A percentile compares a stretch with the other conserved stretches of the same genome.
Evolutionary conservation across 164 flowering plant genomes (phyloP).

Genomic region (Liquidambar formosana): DNA sequence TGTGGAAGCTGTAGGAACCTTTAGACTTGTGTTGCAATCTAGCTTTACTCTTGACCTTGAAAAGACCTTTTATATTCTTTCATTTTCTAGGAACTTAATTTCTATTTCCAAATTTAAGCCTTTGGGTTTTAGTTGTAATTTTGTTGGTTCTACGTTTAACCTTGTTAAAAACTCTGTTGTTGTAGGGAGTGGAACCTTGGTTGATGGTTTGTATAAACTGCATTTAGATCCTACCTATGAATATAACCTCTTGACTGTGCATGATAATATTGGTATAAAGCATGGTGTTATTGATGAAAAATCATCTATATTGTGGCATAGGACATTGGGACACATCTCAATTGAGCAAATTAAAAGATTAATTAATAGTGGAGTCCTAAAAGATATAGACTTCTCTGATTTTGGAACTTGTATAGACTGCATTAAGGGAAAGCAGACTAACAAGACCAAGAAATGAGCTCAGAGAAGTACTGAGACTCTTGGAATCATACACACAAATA

Average conservation of each 20-base stretch:
- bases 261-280: too few species aligned
- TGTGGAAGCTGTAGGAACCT: background rate
- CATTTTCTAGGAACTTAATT: conserved; percentile 14
- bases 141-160: background rate
- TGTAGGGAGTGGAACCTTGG: too few species aligned
- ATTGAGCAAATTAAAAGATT: background rate
- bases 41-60: conserved; percentile 1
- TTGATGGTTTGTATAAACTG: too few species aligned
- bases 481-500: background rate
- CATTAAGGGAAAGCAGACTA: conserved; percentile 1
- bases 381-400: background rate
- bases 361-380: too few species aligned
- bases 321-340: background rate
- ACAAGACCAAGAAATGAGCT: background rate
- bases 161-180: background rate
- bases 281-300: too few species aligned
- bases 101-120: conserved; percentile 6
- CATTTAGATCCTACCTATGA: too few species aligned
- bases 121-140: background rate
- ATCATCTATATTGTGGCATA: background rate
- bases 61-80: conserved; percentile 11
- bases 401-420: background rate
- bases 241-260: too few species aligned
- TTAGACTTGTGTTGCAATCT: background rate
- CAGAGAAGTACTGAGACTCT: background rate